Evolutionary conservation across 148 eudicot species (phyloP).

Genomic region (Fagopyrum homotropicum): DNA sequence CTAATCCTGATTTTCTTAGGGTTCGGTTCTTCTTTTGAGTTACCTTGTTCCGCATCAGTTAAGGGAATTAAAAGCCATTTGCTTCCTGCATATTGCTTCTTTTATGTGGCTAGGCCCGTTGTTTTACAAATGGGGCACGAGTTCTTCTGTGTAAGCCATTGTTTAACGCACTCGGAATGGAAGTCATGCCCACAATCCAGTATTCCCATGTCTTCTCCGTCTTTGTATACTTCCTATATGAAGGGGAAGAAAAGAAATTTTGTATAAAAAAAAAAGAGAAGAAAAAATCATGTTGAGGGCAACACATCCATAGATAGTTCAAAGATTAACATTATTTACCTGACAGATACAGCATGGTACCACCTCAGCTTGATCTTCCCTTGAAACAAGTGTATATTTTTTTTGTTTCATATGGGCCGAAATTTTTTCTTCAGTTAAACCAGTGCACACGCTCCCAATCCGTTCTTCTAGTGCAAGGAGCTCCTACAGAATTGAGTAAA

Average conservation of each 20-base stretch:
- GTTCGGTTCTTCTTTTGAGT: neutral
- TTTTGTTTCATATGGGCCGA: conserved; percentile 42
- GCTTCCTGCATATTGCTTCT: neutral
- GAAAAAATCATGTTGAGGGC: neutral
- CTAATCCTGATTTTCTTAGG: neutral
- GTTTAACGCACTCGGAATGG: conserved; percentile 69
- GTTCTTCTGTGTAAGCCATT: conserved; percentile 86
- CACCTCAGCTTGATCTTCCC: conserved; percentile 32
- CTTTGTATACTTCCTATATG: conserved; percentile 64
- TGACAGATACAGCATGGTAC: conserved; percentile 95
- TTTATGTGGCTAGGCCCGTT: conserved; percentile 43
- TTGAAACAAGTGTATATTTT: conserved; percentile 32
- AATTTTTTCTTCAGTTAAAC: conserved; percentile 67
- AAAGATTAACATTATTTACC: conserved; percentile 26
- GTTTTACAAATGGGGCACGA: conserved; percentile 94
- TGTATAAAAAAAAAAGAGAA: neutral
- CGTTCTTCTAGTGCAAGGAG: conserved; percentile 86
- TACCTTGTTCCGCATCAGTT: neutral
- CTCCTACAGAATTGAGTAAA: conserved; percentile 38
- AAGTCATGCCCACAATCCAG: conserved; percentile 90
- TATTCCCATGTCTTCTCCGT: conserved; percentile 69
- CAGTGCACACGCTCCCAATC: conserved; percentile 80
- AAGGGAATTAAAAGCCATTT: neutral
- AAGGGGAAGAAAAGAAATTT: neutral
- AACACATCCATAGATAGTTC: neutral